A percentile compares a stretch with the other conserved stretches of the same genome.
These are phyloP conservation scores for Baudoinia panamericana DNA, from an alignment of 495 filamentous ascomycete species.

Conservation along the genomic window DNA sequence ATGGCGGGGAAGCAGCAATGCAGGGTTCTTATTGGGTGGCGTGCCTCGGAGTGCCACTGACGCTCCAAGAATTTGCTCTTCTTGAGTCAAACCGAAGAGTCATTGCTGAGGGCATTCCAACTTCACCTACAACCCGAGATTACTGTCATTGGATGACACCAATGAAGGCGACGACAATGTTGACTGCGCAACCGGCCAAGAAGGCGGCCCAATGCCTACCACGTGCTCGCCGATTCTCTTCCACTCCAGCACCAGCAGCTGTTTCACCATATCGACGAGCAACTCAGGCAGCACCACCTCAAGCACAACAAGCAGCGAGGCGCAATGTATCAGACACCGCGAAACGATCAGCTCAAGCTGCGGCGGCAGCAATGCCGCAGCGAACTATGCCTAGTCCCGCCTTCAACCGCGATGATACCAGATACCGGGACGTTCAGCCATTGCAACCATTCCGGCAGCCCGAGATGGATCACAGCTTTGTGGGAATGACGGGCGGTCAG, in stretches of 20 bases:
- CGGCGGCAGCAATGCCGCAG: conserved; percentile 23
- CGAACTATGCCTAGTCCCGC: conserved; percentile 28
- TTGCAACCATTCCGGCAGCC: conserved; percentile 26
- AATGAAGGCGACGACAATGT: conserved; percentile 14
- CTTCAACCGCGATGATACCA: conserved; percentile 31
- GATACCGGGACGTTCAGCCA: conserved; percentile 26
- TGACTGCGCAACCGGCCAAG: conserved; percentile 14
- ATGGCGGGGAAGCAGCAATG: too few relatives aligned
- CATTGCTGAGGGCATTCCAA: too few relatives aligned
- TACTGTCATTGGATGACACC: too few relatives aligned
- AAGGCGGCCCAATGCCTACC: conserved; percentile 18
- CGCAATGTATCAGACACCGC: conserved; percentile 21
- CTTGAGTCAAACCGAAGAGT: too few relatives aligned
- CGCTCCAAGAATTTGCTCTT: too few relatives aligned
- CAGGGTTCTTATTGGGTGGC: too few relatives aligned
- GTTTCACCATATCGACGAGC: conserved; percentile 27
- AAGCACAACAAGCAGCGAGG: conserved; percentile 1
- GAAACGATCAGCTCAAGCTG: conserved; percentile 26
- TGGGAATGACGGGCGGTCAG: conserved; percentile 87
- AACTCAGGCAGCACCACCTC: conserved; percentile 12
- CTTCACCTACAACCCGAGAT: too few relatives aligned
- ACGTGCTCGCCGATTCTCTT: conserved; percentile 17
- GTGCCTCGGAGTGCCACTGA: too few relatives aligned
- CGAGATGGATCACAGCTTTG: conserved; percentile 48
- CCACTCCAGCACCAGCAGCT: conserved; percentile 21